A percentile compares a stretch with the other conserved stretches of the same genome.
phyloP scores from a whole-genome alignment of 2,329 filamentous ascomycete species.

The Colletotrichum sp. region DNA sequence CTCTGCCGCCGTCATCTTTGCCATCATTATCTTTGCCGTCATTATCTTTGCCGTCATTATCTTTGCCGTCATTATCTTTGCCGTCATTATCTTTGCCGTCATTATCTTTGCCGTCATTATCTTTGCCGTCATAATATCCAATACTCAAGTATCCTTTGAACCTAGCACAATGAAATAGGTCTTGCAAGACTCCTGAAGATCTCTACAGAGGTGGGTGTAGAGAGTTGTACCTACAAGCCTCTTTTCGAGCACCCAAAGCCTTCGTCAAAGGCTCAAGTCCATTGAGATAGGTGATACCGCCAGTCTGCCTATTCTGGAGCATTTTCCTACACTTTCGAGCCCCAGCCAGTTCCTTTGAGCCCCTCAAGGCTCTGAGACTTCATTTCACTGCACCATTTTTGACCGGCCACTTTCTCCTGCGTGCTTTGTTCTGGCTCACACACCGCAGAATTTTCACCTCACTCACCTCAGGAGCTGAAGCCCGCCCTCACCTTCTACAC shows the following conservation, averaged over 20 bases:
- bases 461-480: neutral
- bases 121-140: neutral
- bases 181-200: neutral
- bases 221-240: neutral
- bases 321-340: neutral
- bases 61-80: no score
- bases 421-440: neutral
- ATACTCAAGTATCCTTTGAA: neutral
- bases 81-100: no score
- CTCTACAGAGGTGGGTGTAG: accelerated
- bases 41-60: no score
- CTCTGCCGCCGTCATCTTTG: neutral
- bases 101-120: no score
- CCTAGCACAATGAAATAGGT: neutral
- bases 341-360: neutral
- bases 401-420: neutral
- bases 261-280: neutral
- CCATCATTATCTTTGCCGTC: no score
- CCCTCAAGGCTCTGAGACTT: neutral
- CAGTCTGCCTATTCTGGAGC: neutral
- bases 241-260: neutral
- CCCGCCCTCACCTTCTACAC: neutral
- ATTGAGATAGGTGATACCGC: neutral
- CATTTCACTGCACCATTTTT: neutral
- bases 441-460: neutral